These are phyloP conservation scores for Fraxinus ornus DNA, from an alignment of 305 asterid species.

Conservation along the genomic window DNA sequence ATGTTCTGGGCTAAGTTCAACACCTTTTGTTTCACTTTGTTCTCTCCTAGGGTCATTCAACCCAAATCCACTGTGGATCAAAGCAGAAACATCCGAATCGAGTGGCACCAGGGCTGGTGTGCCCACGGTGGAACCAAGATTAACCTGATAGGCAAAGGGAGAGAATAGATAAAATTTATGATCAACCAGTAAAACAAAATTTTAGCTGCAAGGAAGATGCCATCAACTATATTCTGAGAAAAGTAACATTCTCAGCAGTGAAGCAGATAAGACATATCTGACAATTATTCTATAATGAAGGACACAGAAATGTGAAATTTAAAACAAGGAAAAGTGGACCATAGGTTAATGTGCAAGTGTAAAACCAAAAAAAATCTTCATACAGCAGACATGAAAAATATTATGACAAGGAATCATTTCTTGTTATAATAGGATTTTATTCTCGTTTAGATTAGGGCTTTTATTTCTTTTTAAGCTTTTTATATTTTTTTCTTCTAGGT, in stretches of 20 bases:
- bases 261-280: background rate
- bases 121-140: constrained; percentile 40
- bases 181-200: constrained; percentile 6
- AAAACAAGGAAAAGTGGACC: background rate
- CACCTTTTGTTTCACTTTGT: constrained; percentile 46
- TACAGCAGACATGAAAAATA: background rate
- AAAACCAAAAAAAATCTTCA: background rate
- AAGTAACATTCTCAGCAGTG: background rate
- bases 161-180: background rate
- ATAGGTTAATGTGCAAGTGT: background rate
- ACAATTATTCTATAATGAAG: background rate
- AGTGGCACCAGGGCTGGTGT: constrained; percentile 40
- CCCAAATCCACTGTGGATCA: constrained; percentile 40
- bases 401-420: background rate
- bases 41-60: constrained; percentile 49
- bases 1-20: constrained; percentile 49
- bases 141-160: constrained; percentile 39
- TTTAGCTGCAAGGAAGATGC: background rate
- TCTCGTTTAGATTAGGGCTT: background rate
- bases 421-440: background rate
- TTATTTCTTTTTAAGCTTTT: background rate
- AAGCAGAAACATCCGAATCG: constrained; percentile 49
- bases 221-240: background rate
- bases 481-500: background rate
- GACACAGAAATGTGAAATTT: background rate